Evolutionary conservation across 2,329 filamentous ascomycete species (phyloP), one percentile per base, ranked within the genome.

Genomic region (Neopestalotiopsis clavispora): DNA sequence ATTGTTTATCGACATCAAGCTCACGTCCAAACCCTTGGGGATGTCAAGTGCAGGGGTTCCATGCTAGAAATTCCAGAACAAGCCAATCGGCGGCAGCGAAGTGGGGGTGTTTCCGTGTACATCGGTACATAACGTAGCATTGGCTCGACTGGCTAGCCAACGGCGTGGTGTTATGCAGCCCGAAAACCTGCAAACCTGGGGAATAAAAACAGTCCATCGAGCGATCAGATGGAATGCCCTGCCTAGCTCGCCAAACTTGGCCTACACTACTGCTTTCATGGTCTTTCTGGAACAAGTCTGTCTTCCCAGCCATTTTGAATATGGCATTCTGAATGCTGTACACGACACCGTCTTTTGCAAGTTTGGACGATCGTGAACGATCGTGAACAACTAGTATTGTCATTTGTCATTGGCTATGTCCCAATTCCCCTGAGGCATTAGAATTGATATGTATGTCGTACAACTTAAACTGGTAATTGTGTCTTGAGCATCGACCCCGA

Each of bases 61-160:
- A 52, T 52, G 45, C 45, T 52, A 23, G n/a, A 17, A 17, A 23
- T 52, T 23, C 17, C 6, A 52, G 45, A 52, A 52, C 14, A 9
- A 52, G 45, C 45, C 45, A 52, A 52, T 52, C 45, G 45, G 45
- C 14, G 14, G 45, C n/a, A n/a, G 45, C 45, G 45, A 52, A 52
- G 45, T 52, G 45, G 45, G 45, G 45, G n/a, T 20, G 45, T 20
- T 52, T 20, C 45, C 45, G 45, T 20, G 20, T 52, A 52, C 45
- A 20, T n/a, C 45, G 45, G 20, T 52, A 20, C 45, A 52, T 52
- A 52, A 52, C 45, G 45, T 52, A 17, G 45, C 45, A 52, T 52
- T 52, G 45, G 45, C 45, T 52, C 45, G 45, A 52, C 45, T 52
- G 45, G 45, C 45, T 52, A 52, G 45, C 45, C 45, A 52, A 52